A percentile compares a stretch with the other conserved stretches of the same genome.
Conservation (phyloP, 805 yeast genomes). For the Candida maesae region DNA sequence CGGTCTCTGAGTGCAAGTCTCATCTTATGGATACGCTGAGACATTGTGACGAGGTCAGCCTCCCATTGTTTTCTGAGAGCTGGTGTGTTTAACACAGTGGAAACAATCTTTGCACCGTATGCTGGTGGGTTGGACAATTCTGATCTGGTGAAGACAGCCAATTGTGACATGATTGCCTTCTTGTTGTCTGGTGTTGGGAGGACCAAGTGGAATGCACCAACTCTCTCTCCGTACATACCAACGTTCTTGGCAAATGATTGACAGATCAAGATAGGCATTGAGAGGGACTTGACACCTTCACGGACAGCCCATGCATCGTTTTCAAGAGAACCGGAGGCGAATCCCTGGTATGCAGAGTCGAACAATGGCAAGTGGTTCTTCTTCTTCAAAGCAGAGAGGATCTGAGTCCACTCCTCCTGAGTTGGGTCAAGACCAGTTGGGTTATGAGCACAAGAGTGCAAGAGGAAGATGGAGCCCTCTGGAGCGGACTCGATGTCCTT, state of each 20-base stretch:
- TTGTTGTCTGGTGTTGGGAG: constrained; percentile 43
- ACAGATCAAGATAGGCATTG: constrained; percentile 67
- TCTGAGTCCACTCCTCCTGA: constrained; percentile 70
- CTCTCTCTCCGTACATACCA: constrained; percentile 97
- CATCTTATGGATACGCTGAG: constrained; percentile 77
- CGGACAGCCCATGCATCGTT: constrained; percentile 78
- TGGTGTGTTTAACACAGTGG: constrained; percentile 66
- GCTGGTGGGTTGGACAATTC: constrained; percentile 94
- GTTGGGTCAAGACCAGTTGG: constrained; percentile 97
- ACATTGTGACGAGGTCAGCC: constrained; percentile 80
- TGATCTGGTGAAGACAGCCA: constrained; percentile 70
- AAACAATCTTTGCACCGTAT: constrained; percentile 90
- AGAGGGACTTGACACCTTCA: constrained; percentile 48
- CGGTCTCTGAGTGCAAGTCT: constrained; percentile 61
- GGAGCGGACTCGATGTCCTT: constrained; percentile 62
- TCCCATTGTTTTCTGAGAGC: constrained; percentile 76
- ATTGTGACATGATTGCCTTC: constrained; percentile 66
- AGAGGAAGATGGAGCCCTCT: constrained; percentile 70
- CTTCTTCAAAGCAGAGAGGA: constrained; percentile 57
- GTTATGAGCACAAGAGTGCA: constrained; percentile 97
- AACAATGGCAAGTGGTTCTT: constrained; percentile 75
- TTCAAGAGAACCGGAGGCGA: constrained; percentile 83
- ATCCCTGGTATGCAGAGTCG: constrained; percentile 97
- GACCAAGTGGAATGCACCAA: constrained; percentile 85
- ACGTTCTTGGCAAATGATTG: constrained; percentile 96